phyloP scores from a whole-genome alignment of 2,329 filamentous ascomycete species.

The Fusarium sp. region DNA sequence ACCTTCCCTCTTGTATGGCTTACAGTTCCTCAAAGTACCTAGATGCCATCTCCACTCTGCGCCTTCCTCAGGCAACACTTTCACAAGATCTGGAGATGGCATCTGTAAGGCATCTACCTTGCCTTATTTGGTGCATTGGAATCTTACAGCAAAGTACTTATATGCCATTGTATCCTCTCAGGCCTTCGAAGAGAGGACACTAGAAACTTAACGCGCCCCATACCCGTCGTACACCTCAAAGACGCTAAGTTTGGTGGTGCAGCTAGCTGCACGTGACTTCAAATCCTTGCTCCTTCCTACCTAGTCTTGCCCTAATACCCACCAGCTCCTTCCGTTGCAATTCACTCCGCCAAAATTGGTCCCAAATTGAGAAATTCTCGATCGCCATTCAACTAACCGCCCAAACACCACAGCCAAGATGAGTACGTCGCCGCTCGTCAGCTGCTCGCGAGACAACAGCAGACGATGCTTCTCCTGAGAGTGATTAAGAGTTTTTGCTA shows the following conservation, averaged over 20 bases:
- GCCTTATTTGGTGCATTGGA: not conserved
- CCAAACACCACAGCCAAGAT: slow-evolving; percentile 63
- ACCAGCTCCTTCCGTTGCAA: not conserved
- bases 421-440: slow-evolving; percentile 57
- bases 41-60: not conserved
- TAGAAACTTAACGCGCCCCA: not conserved
- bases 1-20: not conserved
- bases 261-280: not conserved
- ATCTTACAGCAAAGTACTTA: not conserved
- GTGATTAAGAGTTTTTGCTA: slow-evolving; percentile 30
- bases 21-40: not conserved
- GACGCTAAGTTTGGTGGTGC: not conserved
- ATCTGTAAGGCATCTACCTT: not conserved
- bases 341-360: slow-evolving; percentile 50
- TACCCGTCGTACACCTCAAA: not conserved
- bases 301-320: not conserved
- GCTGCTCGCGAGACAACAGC: slow-evolving; percentile 26
- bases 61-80: not conserved
- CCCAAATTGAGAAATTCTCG: slow-evolving; percentile 49
- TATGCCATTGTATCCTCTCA: not conserved
- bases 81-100: not conserved
- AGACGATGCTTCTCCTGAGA: slow-evolving; percentile 27
- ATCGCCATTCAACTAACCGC: slow-evolving; percentile 52
- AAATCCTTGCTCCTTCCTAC: not conserved
- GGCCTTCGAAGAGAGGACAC: not conserved